A percentile compares a stretch with the other conserved stretches of the same genome.
Evolutionary conservation across 805 yeast species (phyloP).

Genomic region (Yarrowia sp.): DNA sequence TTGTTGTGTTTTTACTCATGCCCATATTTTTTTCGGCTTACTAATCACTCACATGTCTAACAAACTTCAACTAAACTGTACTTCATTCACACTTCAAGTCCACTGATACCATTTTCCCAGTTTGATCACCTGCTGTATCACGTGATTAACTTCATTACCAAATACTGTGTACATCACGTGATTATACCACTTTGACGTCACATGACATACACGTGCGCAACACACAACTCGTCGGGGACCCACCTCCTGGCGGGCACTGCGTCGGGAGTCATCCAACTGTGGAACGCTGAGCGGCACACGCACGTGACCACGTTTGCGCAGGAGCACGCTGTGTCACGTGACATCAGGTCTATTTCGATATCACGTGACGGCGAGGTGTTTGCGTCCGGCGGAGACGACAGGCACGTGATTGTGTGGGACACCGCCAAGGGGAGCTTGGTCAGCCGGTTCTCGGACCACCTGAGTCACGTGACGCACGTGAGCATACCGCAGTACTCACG

Average conservation of each 20-base stretch:
- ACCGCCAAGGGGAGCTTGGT: conserved; percentile 44
- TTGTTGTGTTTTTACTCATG: no score
- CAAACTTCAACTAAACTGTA: no score
- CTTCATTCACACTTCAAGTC: no score
- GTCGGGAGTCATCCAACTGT: neutral
- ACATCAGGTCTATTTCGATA: neutral
- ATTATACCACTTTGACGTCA: no score
- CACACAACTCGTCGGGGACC: conserved; percentile 23
- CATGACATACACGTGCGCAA: neutral
- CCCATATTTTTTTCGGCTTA: no score
- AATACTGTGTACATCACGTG: neutral
- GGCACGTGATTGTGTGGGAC: conserved; percentile 48
- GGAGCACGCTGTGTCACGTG: conserved; percentile 13
- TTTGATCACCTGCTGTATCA: neutral
- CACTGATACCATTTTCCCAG: no score
- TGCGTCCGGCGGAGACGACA: conserved; percentile 50
- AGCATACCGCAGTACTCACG: conserved; percentile 41
- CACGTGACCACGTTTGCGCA: conserved; percentile 25
- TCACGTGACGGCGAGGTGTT: conserved; percentile 41
- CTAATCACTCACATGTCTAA: no score
- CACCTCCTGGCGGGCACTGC: neutral
- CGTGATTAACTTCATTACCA: neutral
- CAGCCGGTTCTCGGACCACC: conserved; percentile 41
- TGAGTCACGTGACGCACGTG: conserved; percentile 13
- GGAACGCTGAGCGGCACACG: neutral